Base-by-base conservation (phyloP, 139 green algal species). In the Pleodorina starrii region DNA sequence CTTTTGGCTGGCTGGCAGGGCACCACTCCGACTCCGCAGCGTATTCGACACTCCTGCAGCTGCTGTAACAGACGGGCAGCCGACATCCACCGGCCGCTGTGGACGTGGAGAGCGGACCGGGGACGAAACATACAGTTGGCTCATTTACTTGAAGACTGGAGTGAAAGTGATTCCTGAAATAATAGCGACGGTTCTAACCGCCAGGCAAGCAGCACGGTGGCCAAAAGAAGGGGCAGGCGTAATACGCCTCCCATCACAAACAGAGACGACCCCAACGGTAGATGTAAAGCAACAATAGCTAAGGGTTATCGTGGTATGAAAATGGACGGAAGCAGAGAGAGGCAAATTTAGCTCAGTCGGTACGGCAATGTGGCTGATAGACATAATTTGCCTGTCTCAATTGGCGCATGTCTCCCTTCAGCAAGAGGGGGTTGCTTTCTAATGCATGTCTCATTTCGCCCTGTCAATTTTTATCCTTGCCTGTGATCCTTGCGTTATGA, bases 81-180 rank as follows among this genome's bases (percentile, higher is more conserved):
- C 23, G 27, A 57, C 16, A 40, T 54, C 72, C 16, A 36, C 40
- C 14, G 19, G 40, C 17, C 40, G 40, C 17, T 17, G 23, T 36
- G 72, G 74, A 42, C 43, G 74, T 27, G 69, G 69, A 32, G 69
- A 48, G 6, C 69, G 69, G 29, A 77, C 27, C 12, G 74, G 74
- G 5, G 74, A 60, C 21, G 73, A 46, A 40, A 82, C 0, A 29
- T 63, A 44, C 16, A 25, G 9, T n/a, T n/a, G 74, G 19, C 46
- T 63, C 74, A 82, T 82, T 80, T 63, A 82, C 44, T 82, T 66
- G 74, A 82, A 9, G 74, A 21, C 29, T 82, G 74, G 25, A 82
- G 74, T n/a, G 74, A 82, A 29, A 82, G 43, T 11, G 74, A 82
- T 48, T 82, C 74, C 29, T 82, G 44, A 27, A 82, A 66, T 82